These are phyloP conservation scores for Yarrowia sp. DNA, from an alignment of 805 yeast species.

Conservation along the genomic window DNA sequence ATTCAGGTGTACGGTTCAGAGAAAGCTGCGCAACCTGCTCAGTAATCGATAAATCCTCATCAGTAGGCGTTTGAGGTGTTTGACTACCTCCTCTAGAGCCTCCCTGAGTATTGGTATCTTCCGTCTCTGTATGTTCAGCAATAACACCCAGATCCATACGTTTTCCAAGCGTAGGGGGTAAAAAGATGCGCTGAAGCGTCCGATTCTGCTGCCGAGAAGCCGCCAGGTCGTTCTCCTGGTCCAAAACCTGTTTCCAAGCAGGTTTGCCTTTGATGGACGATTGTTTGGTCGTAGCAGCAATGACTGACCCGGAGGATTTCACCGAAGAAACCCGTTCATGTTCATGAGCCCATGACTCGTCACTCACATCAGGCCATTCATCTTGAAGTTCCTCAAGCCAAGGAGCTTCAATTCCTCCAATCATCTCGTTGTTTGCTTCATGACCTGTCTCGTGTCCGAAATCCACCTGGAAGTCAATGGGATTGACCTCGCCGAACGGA, in stretches of 20 bases:
- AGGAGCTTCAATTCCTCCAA: not conserved
- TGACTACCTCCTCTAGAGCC: not conserved
- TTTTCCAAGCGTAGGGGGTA: constrained; percentile 8
- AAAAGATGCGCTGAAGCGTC: constrained; percentile 8
- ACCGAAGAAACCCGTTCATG: not conserved
- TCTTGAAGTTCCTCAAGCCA: constrained; percentile 16
- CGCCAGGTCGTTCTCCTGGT: not conserved
- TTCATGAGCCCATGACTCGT: not conserved
- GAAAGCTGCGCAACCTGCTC: constrained; percentile 18
- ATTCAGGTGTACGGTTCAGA: not conserved
- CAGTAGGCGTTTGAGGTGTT: not conserved
- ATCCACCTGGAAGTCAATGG: not conserved
- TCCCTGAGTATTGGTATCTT: constrained; percentile 13
- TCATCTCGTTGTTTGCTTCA: not conserved
- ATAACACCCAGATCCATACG: constrained; percentile 6
- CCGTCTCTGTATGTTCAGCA: constrained; percentile 18
- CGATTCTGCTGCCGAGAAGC: not conserved
- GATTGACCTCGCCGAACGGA: no score
- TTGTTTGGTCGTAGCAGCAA: not conserved
- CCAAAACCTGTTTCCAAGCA: constrained; percentile 17
- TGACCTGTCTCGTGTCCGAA: not conserved
- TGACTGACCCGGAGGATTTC: not conserved
- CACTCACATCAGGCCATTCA: constrained; percentile 8
- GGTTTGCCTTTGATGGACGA: constrained; percentile 1
- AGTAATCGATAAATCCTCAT: not conserved